Evolutionary conservation across 176 grass and related monocot genomes (phyloP).

Genomic region (Carex kokanica): DNA sequence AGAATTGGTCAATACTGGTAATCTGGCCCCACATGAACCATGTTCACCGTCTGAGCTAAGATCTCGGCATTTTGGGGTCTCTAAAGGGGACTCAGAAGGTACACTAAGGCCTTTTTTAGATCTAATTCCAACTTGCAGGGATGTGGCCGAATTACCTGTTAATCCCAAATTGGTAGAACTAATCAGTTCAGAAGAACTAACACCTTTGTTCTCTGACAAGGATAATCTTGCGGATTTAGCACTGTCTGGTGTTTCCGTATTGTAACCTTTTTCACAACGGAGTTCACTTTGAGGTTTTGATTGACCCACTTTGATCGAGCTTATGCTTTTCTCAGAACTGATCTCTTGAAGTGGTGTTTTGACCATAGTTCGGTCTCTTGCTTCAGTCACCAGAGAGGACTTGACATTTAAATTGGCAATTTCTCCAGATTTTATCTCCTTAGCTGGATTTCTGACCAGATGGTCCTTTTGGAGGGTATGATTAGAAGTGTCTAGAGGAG

Average conservation of each 20-base stretch:
- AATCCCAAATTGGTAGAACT: constrained; percentile 10
- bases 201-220: constrained; percentile 25
- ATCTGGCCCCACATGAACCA: background rate
- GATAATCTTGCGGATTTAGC: constrained; percentile 5
- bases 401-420: background rate
- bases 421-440: constrained; percentile 6
- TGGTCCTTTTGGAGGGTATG: background rate
- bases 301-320: constrained; percentile 8
- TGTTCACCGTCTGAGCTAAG: background rate
- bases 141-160: constrained; percentile 15
- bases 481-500: background rate
- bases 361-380: background rate
- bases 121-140: constrained; percentile 9
- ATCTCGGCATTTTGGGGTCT: constrained; percentile 1
- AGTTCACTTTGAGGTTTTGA: constrained; percentile 10
- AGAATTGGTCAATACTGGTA: background rate
- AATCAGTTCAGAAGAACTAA: constrained; percentile 10
- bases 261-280: background rate
- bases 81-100: constrained; percentile 1
- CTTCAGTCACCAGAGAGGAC: background rate
- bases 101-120: background rate
- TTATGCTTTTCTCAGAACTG: background rate
- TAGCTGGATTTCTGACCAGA: background rate
- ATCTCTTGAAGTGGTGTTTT: constrained; percentile 1
- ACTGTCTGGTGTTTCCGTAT: background rate